Base-by-base conservation (phyloP, 208 protist species). In the Wallacemonas sp. region DNA sequence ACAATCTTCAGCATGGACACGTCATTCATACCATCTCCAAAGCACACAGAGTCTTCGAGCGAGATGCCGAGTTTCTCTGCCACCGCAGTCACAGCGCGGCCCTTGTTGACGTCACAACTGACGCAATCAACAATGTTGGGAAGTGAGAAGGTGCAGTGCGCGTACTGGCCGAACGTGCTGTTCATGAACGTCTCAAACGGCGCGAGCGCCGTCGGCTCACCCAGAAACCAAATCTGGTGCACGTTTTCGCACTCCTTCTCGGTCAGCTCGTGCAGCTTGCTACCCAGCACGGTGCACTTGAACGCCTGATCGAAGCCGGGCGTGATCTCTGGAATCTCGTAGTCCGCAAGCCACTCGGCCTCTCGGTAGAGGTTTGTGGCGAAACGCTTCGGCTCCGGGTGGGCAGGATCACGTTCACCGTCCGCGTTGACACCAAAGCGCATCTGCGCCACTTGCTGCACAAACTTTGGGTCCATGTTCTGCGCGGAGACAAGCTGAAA, bases 11-110 rank as follows among this genome's bases (percentile, higher is more conserved):
- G 28, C 67, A 72, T 72, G 26, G 60, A n/a, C 28, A 62, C 21
- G 34, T 72, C 65, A 46, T 77, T 77, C 39, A 64, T 66, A 6
- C 53, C 71, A 53, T 71, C 65, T 15, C 71, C 66, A 39, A 77
- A 72, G 38, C 36, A 56, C 3, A 33, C 67, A 6, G 49, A 21
- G 14, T 66, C 53, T 36, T 46, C 30, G 8, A 61, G n/a, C 1
- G 38, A 6, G 30, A 68, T 22, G 15, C 67, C 59, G 22, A 62
- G 49, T 33, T 31, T 28, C 38, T 42, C 33, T 15, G 54, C 42
- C 56, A 77, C 71, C 15, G 47, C 66, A 3, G 24, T 22, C 36
- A 76, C 45, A 4, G 70, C 70, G 11, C 8, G 21, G 38, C 70
- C 70, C 39, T 76, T 76, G 51, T 76, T 70, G 15, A 71, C 55